Base-by-base conservation (phyloP, 331 rosid genomes). In the Malus hybrid region DNA sequence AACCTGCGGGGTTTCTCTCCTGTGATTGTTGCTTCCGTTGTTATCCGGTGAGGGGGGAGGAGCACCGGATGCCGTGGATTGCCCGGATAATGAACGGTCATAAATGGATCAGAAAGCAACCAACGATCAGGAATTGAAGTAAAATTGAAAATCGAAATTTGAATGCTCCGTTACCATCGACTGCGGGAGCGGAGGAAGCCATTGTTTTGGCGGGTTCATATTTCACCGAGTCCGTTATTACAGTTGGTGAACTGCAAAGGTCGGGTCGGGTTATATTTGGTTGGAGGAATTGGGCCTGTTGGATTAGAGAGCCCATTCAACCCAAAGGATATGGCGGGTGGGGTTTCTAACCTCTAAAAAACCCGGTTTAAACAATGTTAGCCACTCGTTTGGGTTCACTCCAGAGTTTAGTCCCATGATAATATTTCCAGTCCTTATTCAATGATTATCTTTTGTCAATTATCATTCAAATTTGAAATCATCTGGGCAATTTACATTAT, bases 1-100 rank as follows among this genome's bases (percentile, higher is more conserved):
- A 48, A 86, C 24, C 79, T 62, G 81, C 50, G 96, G 86, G 11
- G 88, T 81, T 59, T 81, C 77, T 31, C 50, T 77, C 67, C 78
- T 78, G 32, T 39, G 64, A 31, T 16, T 14, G 62, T 56, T 27
- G 19, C 11, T 31, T 31, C 68, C 69, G 31, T 55, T 84, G 59
- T 66, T 65, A 34, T 76, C 76, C 27, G 73, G 84, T 16, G 67
- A 20, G 72, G 55, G n/a, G n/a, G n/a, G 82, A 76, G 74, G 27
- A 81, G 76, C 89, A 84, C 74, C 75, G 86, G 52, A 80, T 22
- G 39, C 73, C 56, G 32, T 67, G 81, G 68, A 70, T 24, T 67
- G 61, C 80, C 83, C 57, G 44, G 54, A 57, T 52, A 68, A 74
- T 20, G 18, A 76, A 69, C 39, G 62, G 50, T 64, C 36, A 73